phyloP scores from a whole-genome alignment of 148 eudicot species.

The Rhododendron ferrugineum region DNA sequence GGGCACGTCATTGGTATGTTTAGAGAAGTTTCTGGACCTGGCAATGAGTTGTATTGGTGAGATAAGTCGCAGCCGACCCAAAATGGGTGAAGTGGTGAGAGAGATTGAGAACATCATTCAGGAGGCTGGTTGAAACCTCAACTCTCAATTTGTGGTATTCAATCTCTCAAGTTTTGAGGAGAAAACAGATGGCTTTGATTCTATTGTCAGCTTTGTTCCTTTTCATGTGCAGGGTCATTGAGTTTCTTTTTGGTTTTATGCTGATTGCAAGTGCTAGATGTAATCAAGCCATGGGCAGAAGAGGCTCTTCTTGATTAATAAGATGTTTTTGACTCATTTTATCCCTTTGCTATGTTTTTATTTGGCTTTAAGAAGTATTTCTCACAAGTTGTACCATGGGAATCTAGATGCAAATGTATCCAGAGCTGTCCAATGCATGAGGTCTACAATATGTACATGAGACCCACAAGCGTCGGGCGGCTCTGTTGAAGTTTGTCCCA shows the following conservation, averaged over 20 bases:
- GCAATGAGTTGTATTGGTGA: constrained; percentile 1
- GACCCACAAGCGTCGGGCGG: not conserved
- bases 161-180: constrained; percentile 16
- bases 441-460: not conserved
- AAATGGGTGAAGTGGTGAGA: constrained; percentile 29
- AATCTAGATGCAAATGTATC: too few species aligned
- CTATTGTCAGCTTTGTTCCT: not conserved
- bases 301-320: not conserved
- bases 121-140: constrained; percentile 11
- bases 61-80: not conserved
- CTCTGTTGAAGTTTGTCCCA: too few species aligned
- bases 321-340: not conserved
- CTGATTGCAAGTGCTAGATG: not conserved
- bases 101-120: constrained; percentile 36
- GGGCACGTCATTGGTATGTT: not conserved
- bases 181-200: not conserved
- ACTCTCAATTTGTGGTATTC: not conserved
- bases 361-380: not conserved
- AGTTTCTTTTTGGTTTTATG: not conserved
- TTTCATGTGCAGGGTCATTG: not conserved
- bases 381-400: not conserved
- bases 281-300: not conserved
- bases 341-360: not conserved
- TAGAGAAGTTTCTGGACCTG: not conserved
- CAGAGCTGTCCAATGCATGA: not conserved